These are phyloP conservation scores for Fusarium verrucosum DNA, from an alignment of 2,329 filamentous ascomycete genomes.

Conservation along the genomic window DNA sequence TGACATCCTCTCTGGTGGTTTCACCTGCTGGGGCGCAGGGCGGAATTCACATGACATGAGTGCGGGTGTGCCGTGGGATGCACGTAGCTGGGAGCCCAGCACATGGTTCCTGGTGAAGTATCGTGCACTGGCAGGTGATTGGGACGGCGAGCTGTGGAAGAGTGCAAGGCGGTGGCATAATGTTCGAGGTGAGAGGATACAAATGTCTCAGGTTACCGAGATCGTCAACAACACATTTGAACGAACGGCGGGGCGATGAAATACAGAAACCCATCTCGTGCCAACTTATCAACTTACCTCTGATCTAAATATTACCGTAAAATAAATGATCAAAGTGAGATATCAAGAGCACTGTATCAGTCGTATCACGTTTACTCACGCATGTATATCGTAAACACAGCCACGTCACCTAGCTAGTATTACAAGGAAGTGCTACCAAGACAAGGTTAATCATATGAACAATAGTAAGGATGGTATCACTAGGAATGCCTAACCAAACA, in stretches of 20 bases:
- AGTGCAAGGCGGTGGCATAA: slow-evolving; percentile 45
- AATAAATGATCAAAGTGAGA: too few relatives aligned
- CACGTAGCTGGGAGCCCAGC: slow-evolving; percentile 56
- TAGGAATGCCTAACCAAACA: slow-evolving; percentile 46
- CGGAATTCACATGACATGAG: slow-evolving; percentile 44
- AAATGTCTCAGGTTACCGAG: slow-evolving; percentile 5
- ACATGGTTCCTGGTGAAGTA: slow-evolving; percentile 57
- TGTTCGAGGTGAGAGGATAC: slow-evolving; percentile 41
- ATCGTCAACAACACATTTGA: neutral
- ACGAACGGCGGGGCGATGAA: neutral
- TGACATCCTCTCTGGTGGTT: slow-evolving; percentile 49
- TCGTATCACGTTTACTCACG: neutral
- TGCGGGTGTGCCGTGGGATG: slow-evolving; percentile 55
- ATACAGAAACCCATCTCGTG: neutral
- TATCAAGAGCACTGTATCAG: too few relatives aligned
- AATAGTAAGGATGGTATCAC: slow-evolving; percentile 48
- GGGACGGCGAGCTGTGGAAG: slow-evolving; percentile 51
- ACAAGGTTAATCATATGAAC: slow-evolving; percentile 23
- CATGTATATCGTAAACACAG: neutral
- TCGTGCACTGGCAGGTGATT: slow-evolving; percentile 48
- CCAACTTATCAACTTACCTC: neutral
- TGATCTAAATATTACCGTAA: too few relatives aligned
- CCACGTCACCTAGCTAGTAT: slow-evolving; percentile 34
- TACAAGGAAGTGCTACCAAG: slow-evolving; percentile 33
- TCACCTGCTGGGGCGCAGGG: slow-evolving; percentile 52